Evolutionary conservation across 768 basidiomycete species (phyloP).

Genomic region (Rubroboletus pulcherrimus): DNA sequence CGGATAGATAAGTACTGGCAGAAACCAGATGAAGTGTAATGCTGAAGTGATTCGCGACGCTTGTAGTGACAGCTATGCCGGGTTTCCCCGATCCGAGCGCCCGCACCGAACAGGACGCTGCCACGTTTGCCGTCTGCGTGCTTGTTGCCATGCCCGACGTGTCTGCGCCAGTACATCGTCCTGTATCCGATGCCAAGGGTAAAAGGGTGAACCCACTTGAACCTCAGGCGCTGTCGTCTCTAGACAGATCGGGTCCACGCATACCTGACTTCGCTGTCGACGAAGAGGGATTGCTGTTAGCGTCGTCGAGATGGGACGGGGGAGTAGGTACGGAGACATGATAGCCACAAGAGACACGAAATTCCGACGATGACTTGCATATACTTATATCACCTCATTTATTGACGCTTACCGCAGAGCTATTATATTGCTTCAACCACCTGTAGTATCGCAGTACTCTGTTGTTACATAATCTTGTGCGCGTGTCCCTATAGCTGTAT

Average conservation of each 20-base stretch:
- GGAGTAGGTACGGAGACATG: constrained; percentile 1
- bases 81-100: neutral
- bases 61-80: neutral
- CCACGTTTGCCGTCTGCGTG: constrained; percentile 13
- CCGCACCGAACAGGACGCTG: neutral
- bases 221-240: constrained; percentile 1
- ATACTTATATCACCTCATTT: neutral
- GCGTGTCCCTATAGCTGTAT: too few species aligned
- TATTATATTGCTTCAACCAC: neutral
- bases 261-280: neutral
- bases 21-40: too few species aligned
- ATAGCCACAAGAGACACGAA: neutral
- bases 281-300: constrained; percentile 5
- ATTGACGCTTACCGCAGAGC: constrained; percentile 1
- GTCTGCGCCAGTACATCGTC: neutral
- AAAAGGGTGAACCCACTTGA: constrained; percentile 10
- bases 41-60: too few species aligned
- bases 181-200: constrained; percentile 11
- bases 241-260: neutral
- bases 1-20: too few species aligned
- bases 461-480: too few species aligned
- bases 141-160: constrained; percentile 24
- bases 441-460: neutral
- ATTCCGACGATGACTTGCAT: neutral
- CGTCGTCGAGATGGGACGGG: constrained; percentile 4